phyloP scores from a whole-genome alignment of 140 eudicot species.

The Anethum foeniculum region DNA sequence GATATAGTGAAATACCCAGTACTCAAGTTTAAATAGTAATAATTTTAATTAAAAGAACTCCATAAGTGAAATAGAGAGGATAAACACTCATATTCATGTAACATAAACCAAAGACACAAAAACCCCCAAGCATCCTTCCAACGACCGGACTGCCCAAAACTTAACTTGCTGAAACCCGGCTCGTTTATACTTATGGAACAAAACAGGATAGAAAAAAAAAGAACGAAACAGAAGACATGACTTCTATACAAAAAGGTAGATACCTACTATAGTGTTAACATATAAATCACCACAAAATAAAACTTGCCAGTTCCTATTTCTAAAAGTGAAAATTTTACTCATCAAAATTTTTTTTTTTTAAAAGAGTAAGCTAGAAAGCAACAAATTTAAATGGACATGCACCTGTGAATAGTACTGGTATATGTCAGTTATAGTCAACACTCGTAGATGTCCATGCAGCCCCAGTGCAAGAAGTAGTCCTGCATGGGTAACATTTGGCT shows the following conservation, averaged over 20 bases:
- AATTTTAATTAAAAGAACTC: neutral
- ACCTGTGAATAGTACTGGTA: constrained; percentile 83
- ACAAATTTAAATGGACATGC: neutral
- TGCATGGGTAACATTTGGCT: constrained; percentile 83
- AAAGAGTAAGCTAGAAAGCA: neutral
- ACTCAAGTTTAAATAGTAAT: neutral
- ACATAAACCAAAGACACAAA: no score
- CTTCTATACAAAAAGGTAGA: neutral
- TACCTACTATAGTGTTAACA: neutral
- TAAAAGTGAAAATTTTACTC: no score
- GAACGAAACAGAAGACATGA: neutral
- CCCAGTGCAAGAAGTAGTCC: constrained; percentile 97
- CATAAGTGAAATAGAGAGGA: neutral
- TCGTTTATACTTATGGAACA: neutral
- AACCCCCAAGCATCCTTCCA: no score
- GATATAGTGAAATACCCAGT: neutral
- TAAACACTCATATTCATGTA: neutral
- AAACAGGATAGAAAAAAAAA: neutral
- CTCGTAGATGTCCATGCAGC: constrained; percentile 79
- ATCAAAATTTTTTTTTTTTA: neutral
- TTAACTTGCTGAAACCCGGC: neutral
- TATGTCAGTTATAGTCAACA: constrained; percentile 71
- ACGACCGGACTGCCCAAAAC: neutral
- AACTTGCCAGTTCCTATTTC: neutral
- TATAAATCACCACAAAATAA: neutral